Evolutionary conservation across 345 rosid species (phyloP), one percentile per base, ranked within the genome.

Genomic region (Eucalyptus tenuipes): DNA sequence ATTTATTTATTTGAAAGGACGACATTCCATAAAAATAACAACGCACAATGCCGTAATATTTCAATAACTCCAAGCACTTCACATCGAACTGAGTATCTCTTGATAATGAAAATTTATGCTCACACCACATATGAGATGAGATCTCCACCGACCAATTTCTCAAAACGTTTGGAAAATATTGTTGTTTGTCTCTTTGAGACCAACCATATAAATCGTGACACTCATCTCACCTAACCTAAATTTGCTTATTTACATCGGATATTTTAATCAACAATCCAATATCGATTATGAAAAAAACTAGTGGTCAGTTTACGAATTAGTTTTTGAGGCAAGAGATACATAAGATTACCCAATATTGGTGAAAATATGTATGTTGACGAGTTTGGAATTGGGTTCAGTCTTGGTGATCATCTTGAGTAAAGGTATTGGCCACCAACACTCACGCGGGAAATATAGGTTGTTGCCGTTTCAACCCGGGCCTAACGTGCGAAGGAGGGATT

Each of bases 41-140:
- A n/a, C 3, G 4, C 7, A 12, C 3, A 1, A 5, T 18, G 24
- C 12, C 12, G 2, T 8, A 16, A 31, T 68, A 4, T 68, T 68
- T 68, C 6, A 33, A 8, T 10, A 24, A 17, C 7, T 68, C 7
- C 5, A 6, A 17, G 2, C 7, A 17, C 7, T 10, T 68, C 44
- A 5, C 13, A 31, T 68, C 3, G 12, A 68, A 33, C 1, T 1
- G 4, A 71, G 1, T 5, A 18, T 7, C 2, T 9, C n/a, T 4
- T 2, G 1, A 5, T 17, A 25, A 33, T 3, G 25, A 9, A 8
- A 10, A 71, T 31, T 10, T 5, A 18, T 2, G 2, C 45, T 71
- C 5, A 3, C 57, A 20, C 4, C 4, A 3, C 57, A 52, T 52
- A 7, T 52, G 5, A 20, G 25, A 52, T 52, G 57, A 37, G 47